Conservation (phyloP, 352 stramenopile genomes). For the Lagenidium sp. region DNA sequence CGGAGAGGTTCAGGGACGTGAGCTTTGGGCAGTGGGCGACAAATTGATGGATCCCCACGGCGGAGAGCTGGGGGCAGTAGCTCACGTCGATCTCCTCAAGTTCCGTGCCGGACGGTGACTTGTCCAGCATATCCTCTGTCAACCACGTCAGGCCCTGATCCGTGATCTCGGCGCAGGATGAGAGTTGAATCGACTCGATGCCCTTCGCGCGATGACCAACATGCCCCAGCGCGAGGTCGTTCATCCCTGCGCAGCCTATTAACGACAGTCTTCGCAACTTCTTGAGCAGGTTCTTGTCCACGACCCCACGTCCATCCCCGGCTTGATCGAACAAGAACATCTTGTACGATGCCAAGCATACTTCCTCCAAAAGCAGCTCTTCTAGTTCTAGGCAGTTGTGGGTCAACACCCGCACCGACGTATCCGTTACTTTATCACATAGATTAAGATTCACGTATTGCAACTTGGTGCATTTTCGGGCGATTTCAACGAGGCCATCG, state of each 20-base stretch:
- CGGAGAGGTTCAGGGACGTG: constrained; percentile 73
- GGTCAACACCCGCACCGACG: constrained; percentile 53
- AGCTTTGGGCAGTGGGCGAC: constrained; percentile 48
- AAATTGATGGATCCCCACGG: constrained; percentile 37
- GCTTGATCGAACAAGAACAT: constrained; percentile 83
- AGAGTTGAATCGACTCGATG: constrained; percentile 42
- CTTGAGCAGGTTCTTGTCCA: constrained; percentile 68
- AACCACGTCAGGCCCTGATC: constrained; percentile 56
- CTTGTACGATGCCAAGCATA: constrained; percentile 52
- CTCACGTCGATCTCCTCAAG: constrained; percentile 67
- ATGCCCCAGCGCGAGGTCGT: constrained; percentile 64
- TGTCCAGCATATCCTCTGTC: constrained; percentile 59
- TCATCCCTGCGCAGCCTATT: constrained; percentile 57
- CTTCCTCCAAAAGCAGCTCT: constrained; percentile 73
- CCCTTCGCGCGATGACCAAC: constrained; percentile 46
- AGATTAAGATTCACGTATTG: constrained; percentile 62
- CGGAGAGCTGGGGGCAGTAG: constrained; percentile 68
- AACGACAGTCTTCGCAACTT: constrained; percentile 57
- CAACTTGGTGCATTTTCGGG: constrained; percentile 44
- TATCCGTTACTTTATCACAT: constrained; percentile 82
- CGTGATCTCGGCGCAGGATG: constrained; percentile 47
- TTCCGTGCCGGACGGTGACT: constrained; percentile 22
- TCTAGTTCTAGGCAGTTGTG: constrained; percentile 83
- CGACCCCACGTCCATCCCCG: constrained; percentile 64
- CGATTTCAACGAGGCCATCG: constrained; percentile 64